phyloP scores from a whole-genome alignment of 2,329 filamentous ascomycete species.

The Emydomyces testavorans region DNA sequence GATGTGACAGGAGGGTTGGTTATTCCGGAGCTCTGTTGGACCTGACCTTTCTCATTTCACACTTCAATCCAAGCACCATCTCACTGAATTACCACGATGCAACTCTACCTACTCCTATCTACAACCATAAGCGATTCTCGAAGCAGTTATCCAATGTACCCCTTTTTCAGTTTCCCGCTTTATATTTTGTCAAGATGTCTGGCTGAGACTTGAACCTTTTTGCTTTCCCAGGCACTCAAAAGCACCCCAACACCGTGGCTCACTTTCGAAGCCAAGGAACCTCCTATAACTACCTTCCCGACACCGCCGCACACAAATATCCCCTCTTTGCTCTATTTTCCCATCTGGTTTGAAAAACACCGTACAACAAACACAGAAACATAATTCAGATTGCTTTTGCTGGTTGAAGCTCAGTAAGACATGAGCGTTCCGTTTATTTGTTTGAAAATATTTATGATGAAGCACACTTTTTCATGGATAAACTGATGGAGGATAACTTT shows the following conservation, averaged over 20 bases:
- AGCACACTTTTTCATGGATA: slow-evolving; percentile 1
- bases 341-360: neutral
- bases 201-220: slow-evolving; percentile 9
- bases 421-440: neutral
- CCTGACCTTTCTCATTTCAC: slow-evolving; percentile 18
- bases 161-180: neutral
- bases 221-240: slow-evolving; percentile 9
- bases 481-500: neutral
- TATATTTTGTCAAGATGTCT: slow-evolving; percentile 1
- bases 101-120: neutral
- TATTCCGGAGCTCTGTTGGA: slow-evolving; percentile 29
- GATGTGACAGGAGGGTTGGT: slow-evolving; percentile 26
- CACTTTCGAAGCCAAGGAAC: slow-evolving; percentile 7
- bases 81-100: neutral
- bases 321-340: neutral
- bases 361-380: no score
- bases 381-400: neutral
- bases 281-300: slow-evolving; percentile 5
- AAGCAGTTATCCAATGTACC: neutral
- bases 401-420: neutral
- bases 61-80: neutral
- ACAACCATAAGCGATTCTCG: neutral
- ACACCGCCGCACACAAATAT: neutral
- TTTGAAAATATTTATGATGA: slow-evolving; percentile 1
- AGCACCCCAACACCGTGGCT: slow-evolving; percentile 5